phyloP scores from a whole-genome alignment of 495 filamentous ascomycete species.

The Umbilicaria muhlenbergii region DNA sequence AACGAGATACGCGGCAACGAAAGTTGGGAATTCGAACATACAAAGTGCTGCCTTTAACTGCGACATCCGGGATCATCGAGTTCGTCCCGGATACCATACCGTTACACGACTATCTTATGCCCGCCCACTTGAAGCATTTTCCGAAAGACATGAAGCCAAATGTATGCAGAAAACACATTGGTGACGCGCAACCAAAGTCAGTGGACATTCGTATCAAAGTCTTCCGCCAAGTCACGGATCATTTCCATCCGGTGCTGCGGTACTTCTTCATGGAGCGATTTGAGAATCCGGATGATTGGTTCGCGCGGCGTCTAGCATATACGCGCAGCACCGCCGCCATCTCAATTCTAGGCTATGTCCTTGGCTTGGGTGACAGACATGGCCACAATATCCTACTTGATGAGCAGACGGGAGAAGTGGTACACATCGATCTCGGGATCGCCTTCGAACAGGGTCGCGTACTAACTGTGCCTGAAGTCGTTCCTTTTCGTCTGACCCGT shows the following conservation, averaged over 20 bases:
- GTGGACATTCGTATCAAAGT: conserved; percentile 53
- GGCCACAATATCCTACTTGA: conserved; percentile 94
- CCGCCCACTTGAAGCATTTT: conserved; percentile 73
- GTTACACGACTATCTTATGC: conserved; percentile 77
- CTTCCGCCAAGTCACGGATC: conserved; percentile 58
- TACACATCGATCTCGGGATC: conserved; percentile 93
- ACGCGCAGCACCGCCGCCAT: conserved; percentile 86
- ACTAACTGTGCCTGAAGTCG: conserved; percentile 82
- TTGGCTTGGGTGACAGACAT: conserved; percentile 92
- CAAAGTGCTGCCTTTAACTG: conserved; percentile 80
- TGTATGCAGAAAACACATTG: conserved; percentile 62
- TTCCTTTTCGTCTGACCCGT: conserved; percentile 87
- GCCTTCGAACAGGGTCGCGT: conserved; percentile 93
- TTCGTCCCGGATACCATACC: conserved; percentile 89
- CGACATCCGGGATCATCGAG: conserved; percentile 82
- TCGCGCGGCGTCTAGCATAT: conserved; percentile 69
- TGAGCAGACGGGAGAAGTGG: conserved; percentile 75
- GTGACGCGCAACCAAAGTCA: conserved; percentile 48
- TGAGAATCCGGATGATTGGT: conserved; percentile 91
- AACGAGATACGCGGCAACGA: conserved; percentile 72
- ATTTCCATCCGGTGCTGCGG: conserved; percentile 84
- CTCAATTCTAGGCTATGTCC: conserved; percentile 83
- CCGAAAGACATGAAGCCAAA: conserved; percentile 68
- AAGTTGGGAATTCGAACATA: conserved; percentile 85
- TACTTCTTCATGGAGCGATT: conserved; percentile 97